Percentiles rank a stretch among this genome's conserved stretches.
These are phyloP conservation scores for Clohesyomyces aquaticus DNA, from an alignment of 495 filamentous ascomycete species.

Conservation along the genomic window DNA sequence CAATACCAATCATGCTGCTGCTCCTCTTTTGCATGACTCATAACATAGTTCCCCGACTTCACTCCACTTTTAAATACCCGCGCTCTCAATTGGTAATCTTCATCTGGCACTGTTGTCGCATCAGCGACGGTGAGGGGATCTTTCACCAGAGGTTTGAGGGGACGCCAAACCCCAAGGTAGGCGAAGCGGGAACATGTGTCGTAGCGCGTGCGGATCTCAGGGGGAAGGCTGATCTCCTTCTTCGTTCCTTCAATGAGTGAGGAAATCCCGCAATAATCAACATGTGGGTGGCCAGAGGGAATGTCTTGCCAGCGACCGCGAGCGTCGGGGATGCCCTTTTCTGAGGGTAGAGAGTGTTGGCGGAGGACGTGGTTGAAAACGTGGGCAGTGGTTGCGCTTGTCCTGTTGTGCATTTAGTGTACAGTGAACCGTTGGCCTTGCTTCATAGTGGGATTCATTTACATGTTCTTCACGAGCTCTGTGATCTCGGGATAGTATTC, in stretches of 20 bases:
- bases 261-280: not conserved
- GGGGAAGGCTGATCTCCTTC: not conserved
- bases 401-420: not conserved
- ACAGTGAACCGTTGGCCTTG: not conserved
- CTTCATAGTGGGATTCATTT: not conserved
- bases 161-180: not conserved
- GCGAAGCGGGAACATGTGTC: not conserved
- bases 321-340: not conserved
- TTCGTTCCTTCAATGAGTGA: not conserved
- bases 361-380: conserved; percentile 6
- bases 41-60: not conserved
- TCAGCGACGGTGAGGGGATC: not conserved
- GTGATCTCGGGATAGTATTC: not conserved
- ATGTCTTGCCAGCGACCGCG: not conserved
- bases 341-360: not conserved
- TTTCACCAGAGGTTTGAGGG: not conserved
- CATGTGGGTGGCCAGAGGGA: conserved; percentile 1
- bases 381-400: conserved; percentile 4
- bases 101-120: not conserved
- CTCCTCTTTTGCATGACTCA: not conserved
- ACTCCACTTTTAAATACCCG: not conserved
- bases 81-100: not conserved
- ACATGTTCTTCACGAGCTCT: not conserved
- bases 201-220: not conserved
- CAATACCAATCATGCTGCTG: not conserved